Conservation (phyloP, 2,329 filamentous ascomycete species). For the Fusarium keratoplasticum region DNA sequence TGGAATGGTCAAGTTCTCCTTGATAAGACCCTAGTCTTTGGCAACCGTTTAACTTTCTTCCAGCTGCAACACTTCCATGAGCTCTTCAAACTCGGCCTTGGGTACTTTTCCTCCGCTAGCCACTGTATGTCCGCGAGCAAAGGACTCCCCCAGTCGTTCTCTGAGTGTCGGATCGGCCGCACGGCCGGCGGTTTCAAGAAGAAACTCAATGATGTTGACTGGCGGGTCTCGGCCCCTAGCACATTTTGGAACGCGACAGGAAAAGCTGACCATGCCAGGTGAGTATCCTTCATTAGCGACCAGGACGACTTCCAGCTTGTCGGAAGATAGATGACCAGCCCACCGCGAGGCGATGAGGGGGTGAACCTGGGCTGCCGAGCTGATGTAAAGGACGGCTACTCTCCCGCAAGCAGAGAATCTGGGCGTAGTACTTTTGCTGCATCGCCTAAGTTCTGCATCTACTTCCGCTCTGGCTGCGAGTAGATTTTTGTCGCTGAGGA, state of each 20-base stretch:
- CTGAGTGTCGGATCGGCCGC: conserved; percentile 53
- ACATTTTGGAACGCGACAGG: conserved; percentile 69
- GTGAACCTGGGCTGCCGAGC: conserved; percentile 71
- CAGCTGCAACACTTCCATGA: conserved; percentile 70
- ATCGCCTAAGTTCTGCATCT: conserved; percentile 69
- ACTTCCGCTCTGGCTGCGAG: conserved; percentile 67
- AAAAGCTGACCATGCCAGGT: conserved; percentile 73
- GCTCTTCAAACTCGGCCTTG: conserved; percentile 71
- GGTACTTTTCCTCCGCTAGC: conserved; percentile 74
- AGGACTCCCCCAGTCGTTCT: conserved; percentile 69
- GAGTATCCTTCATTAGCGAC: conserved; percentile 76
- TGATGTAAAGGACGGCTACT: conserved; percentile 72
- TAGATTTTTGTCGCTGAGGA: conserved; percentile 62
- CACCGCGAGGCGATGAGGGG: conserved; percentile 75
- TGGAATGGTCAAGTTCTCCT: not conserved
- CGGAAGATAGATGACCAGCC: conserved; percentile 69
- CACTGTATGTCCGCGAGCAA: conserved; percentile 75
- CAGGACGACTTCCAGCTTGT: conserved; percentile 71
- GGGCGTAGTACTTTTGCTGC: conserved; percentile 66
- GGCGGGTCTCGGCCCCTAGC: conserved; percentile 65
- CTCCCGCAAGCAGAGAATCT: conserved; percentile 72
- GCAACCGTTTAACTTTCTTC: conserved; percentile 62
- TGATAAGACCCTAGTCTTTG: conserved; percentile 44
- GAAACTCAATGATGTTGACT: conserved; percentile 71
- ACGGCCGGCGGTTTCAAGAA: conserved; percentile 62